Evolutionary conservation across 345 rosid genomes (phyloP).

Genomic region (Eucalyptus melliodora): DNA sequence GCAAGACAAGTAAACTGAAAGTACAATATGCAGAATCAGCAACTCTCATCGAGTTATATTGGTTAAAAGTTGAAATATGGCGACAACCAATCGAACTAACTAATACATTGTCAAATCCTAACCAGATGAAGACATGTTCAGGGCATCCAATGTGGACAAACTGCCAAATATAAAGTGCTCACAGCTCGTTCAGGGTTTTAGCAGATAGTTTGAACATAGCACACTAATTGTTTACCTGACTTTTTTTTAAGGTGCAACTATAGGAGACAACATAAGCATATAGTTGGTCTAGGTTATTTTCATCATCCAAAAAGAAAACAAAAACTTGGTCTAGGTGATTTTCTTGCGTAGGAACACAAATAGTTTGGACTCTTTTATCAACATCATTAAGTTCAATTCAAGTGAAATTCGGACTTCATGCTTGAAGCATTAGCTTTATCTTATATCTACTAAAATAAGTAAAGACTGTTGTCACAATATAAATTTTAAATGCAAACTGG

Average conservation of each 20-base stretch:
- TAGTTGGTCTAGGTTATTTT: not conserved
- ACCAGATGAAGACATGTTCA: not conserved
- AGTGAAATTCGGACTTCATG: not conserved
- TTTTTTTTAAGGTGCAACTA: not conserved
- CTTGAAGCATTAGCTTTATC: not conserved
- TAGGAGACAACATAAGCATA: not conserved
- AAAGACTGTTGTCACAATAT: not conserved
- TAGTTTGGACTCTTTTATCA: not conserved
- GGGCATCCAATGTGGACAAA: not conserved
- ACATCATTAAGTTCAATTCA: not conserved
- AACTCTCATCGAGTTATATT: not conserved
- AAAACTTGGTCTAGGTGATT: not conserved
- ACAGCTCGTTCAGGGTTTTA: not conserved
- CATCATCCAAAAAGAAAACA: not conserved
- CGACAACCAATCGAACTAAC: not conserved
- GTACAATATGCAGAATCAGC: not conserved
- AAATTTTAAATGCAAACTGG: not conserved
- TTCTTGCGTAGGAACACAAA: not conserved
- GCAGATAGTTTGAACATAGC: not conserved
- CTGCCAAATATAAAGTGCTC: not conserved
- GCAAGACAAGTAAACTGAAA: not conserved
- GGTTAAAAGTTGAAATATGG: not conserved
- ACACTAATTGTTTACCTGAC: not conserved
- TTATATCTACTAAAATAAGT: too few relatives aligned
- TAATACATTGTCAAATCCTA: not conserved